phyloP scores from a whole-genome alignment of 805 yeast genomes.

The Teunomyces pallodes region DNA sequence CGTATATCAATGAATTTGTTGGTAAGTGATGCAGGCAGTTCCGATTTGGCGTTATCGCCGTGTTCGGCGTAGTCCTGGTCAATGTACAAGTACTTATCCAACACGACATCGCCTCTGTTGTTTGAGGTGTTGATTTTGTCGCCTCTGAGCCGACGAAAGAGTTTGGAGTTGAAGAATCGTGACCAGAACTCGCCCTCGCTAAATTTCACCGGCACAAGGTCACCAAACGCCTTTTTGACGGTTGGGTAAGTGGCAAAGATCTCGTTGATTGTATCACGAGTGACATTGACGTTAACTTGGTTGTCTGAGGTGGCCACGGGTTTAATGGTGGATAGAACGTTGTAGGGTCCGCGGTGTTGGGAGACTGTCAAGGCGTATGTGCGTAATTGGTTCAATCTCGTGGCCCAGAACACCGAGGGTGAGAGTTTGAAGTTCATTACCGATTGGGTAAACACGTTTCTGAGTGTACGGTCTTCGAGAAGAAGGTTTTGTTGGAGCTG shows the following conservation, averaged over 20 bases:
- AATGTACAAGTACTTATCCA: conserved; percentile 77
- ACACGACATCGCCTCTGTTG: conserved; percentile 77
- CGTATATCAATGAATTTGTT: conserved; percentile 72
- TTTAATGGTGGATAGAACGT: conserved; percentile 87
- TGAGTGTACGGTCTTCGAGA: conserved; percentile 62
- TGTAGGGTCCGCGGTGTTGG: conserved; percentile 90
- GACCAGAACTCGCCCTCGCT: conserved; percentile 96
- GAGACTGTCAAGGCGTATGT: conserved; percentile 82
- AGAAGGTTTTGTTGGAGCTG: conserved; percentile 77
- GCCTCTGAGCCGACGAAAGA: conserved; percentile 85
- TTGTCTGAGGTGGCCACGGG: conserved; percentile 93
- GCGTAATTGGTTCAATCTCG: conserved; percentile 73
- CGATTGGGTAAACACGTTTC: conserved; percentile 80
- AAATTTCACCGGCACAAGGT: conserved; percentile 77
- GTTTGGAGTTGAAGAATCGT: conserved; percentile 84
- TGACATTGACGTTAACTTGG: conserved; percentile 87
- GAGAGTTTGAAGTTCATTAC: conserved; percentile 76
- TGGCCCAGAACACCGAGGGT: conserved; percentile 83
- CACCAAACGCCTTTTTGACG: conserved; percentile 83
- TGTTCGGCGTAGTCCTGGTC: conserved; percentile 55
- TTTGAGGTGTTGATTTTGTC: conserved; percentile 68
- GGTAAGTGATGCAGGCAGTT: conserved; percentile 29
- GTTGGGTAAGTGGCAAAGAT: conserved; percentile 92
- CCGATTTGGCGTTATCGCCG: conserved; percentile 18
- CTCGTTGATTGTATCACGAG: conserved; percentile 85